A percentile compares a stretch with the other conserved stretches of the same genome.
These are phyloP conservation scores for Sclerotinia minor DNA, from an alignment of 2,329 filamentous ascomycete genomes.

Conservation along the genomic window DNA sequence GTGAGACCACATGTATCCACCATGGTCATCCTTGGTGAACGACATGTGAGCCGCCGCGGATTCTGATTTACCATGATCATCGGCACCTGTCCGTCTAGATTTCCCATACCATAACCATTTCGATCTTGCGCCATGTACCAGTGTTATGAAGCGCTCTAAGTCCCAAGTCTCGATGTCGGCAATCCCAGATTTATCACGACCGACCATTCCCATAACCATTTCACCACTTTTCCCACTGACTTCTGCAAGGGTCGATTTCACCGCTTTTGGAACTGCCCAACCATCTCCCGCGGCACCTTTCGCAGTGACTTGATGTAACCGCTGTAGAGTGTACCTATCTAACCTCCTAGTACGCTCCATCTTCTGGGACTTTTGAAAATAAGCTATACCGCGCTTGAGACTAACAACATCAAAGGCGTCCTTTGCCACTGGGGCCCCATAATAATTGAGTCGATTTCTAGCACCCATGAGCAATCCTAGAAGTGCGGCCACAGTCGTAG, in stretches of 20 bases:
- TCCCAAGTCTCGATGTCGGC: slow-evolving; percentile 91
- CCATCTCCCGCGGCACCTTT: slow-evolving; percentile 87
- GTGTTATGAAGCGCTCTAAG: slow-evolving; percentile 76
- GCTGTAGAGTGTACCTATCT: slow-evolving; percentile 79
- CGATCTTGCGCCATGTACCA: slow-evolving; percentile 76
- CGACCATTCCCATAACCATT: slow-evolving; percentile 93
- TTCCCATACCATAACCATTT: slow-evolving; percentile 98
- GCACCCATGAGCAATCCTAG: slow-evolving; percentile 87
- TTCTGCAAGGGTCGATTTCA: slow-evolving; percentile 93
- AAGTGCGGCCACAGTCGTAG: slow-evolving; percentile 84
- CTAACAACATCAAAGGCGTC: slow-evolving; percentile 85
- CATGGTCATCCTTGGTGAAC: slow-evolving; percentile 59
- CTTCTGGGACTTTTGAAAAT: slow-evolving; percentile 89
- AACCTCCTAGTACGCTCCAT: slow-evolving; percentile 74
- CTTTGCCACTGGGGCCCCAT: slow-evolving; percentile 80
- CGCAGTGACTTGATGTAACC: slow-evolving; percentile 78
- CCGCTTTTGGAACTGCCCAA: slow-evolving; percentile 88
- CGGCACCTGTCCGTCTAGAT: slow-evolving; percentile 61
- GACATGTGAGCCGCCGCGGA: slow-evolving; percentile 50
- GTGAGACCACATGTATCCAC: slow-evolving; percentile 48
- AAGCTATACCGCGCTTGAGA: slow-evolving; percentile 79
- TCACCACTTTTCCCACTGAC: slow-evolving; percentile 92
- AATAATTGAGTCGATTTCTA: slow-evolving; percentile 82
- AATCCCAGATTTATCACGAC: slow-evolving; percentile 80
- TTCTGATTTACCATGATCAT: slow-evolving; percentile 48